phyloP scores from a whole-genome alignment of 306 rosid genomes.

The Cicer arietinum region DNA sequence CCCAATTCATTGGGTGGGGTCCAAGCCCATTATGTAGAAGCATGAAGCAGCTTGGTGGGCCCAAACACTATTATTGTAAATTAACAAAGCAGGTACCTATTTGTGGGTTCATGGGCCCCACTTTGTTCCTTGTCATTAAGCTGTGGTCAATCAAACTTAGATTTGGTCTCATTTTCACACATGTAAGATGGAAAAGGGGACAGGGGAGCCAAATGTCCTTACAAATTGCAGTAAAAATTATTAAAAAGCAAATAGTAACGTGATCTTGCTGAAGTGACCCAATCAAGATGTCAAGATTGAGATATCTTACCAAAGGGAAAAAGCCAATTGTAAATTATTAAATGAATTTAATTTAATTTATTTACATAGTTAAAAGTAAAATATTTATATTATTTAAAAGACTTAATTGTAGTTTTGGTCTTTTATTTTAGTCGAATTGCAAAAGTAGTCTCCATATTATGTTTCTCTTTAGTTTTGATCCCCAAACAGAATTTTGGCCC shows the following conservation, averaged over 20 bases:
- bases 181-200: constrained; percentile 33
- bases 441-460: too few species aligned
- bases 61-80: constrained; percentile 27
- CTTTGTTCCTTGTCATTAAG: constrained; percentile 26
- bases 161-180: constrained; percentile 44
- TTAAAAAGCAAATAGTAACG: not conserved
- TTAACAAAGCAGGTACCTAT: constrained; percentile 40
- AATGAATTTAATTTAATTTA: too few species aligned
- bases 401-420: too few species aligned
- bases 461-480: too few species aligned
- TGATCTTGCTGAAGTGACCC: constrained; percentile 38
- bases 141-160: constrained; percentile 27
- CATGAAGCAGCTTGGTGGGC: constrained; percentile 48
- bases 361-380: too few species aligned
- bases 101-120: constrained; percentile 43
- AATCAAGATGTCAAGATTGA: constrained; percentile 33
- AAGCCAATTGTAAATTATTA: not conserved
- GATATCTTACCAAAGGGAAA: constrained; percentile 30
- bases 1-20: constrained; percentile 32
- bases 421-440: too few species aligned
- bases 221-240: constrained; percentile 31
- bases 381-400: too few species aligned
- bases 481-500: too few species aligned
- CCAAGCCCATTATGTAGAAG: constrained; percentile 34
- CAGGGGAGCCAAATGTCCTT: constrained; percentile 22